Evolutionary conservation across 2,329 filamentous ascomycete species (phyloP), one percentile per base, ranked within the genome.

Genomic region (Alternaria tenuissima): DNA sequence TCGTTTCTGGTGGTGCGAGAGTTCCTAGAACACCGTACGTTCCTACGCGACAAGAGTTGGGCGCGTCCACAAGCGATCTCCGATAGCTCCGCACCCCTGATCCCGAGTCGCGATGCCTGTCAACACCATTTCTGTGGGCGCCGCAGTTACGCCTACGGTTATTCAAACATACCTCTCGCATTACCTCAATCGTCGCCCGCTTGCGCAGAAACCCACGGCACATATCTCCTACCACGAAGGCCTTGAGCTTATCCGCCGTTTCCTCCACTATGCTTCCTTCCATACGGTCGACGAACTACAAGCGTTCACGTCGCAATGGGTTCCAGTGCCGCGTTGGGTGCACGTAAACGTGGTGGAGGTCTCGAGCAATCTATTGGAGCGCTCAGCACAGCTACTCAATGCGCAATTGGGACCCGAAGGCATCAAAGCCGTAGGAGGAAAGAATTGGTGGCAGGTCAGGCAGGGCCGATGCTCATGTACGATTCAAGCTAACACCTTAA

Each of bases 201-300:
- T 90, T 30, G 88, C 86, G 63, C 84, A 94, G 66, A 94, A 94
- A 64, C 94, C 94, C 0, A 96, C 92, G 1, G 91, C 91, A 1
- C 92, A 96, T 77, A 88, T 99, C 57, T 94, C 93, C 54, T 99
- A 99, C 81, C 92, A 98, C 75, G 92, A 97, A 81, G 94, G 94
- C 38, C 85, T 99, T 14, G 88, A 92, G 65, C 85, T 99, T 52
- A 90, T 98, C 70, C 91, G 93, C 51, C 87, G 90, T 36, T 98
- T 99, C 78, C 86, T 99, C 36, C 80, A 87, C 42, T 95, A 93
- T 78, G 90, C 93, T 4, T 93, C 94, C 1, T 89, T 92, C 64
- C 92, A 97, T 77, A 93, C 92, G 0, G 90, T 99, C 70, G 95
- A 99, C 79, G 93, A 98, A 65, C 81, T 98, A 30, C 95, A 99